Percentiles rank a stretch among this genome's conserved stretches.
These are phyloP conservation scores for Aethionema arabicum DNA, from an alignment of 345 rosid species.

Conservation along the genomic window DNA sequence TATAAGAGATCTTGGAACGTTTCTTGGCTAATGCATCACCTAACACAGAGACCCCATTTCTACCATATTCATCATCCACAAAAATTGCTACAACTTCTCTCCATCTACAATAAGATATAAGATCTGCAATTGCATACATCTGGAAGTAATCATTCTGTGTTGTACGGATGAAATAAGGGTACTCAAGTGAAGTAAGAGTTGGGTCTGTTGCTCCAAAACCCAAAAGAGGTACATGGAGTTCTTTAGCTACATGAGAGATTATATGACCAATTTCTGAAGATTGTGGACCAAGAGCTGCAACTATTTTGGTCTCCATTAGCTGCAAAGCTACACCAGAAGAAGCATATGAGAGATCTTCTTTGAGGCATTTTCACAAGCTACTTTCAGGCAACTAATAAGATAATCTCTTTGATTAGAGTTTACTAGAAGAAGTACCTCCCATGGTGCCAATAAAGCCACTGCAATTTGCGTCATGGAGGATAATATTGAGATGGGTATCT, in stretches of 20 bases:
- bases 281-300: conserved; percentile 84
- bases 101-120: conserved; percentile 65
- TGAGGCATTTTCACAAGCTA: neutral
- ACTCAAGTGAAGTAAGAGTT: conserved; percentile 54
- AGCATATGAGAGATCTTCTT: no score
- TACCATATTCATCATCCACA: conserved; percentile 91
- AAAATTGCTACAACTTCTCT: conserved; percentile 78
- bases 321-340: conserved; percentile 71
- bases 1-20: conserved; percentile 70
- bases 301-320: conserved; percentile 72
- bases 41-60: conserved; percentile 67
- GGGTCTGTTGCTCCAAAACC: conserved; percentile 79
- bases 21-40: conserved; percentile 77
- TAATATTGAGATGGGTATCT: conserved; percentile 46
- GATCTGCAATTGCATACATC: conserved; percentile 82
- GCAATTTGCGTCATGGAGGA: conserved; percentile 68
- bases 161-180: conserved; percentile 61
- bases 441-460: conserved; percentile 81
- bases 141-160: conserved; percentile 66
- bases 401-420: neutral
- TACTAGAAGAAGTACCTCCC: conserved; percentile 55
- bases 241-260: conserved; percentile 69
- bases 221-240: conserved; percentile 68
- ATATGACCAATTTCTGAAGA: conserved; percentile 90
- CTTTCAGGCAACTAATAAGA: conserved; percentile 2